Percentiles rank a stretch among this genome's conserved stretches.
These are phyloP conservation scores for Monilinia polystroma DNA, from an alignment of 2,329 filamentous ascomycete species.

Conservation along the genomic window DNA sequence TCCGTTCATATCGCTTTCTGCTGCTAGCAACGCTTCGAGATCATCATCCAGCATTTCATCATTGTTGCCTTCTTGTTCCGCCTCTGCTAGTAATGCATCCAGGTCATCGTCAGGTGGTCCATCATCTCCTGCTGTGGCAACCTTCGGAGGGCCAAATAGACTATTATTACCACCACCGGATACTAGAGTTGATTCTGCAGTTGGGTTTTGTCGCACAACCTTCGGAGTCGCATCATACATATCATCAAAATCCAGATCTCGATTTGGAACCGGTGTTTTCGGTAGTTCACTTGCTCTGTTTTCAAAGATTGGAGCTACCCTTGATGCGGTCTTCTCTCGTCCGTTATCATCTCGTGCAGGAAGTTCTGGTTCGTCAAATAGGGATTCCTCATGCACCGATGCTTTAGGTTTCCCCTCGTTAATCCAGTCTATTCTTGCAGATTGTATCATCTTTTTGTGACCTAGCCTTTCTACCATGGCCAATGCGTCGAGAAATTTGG, in stretches of 20 bases:
- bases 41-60: conserved; percentile 42
- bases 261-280: conserved; percentile 42
- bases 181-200: conserved; percentile 29
- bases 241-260: conserved; percentile 43
- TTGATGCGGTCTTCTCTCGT: conserved; percentile 37
- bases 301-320: conserved; percentile 45
- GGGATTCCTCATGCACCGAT: conserved; percentile 35
- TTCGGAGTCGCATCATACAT: conserved; percentile 56
- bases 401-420: conserved; percentile 64
- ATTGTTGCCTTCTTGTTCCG: conserved; percentile 43
- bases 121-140: conserved; percentile 27
- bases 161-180: conserved; percentile 31
- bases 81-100: conserved; percentile 34
- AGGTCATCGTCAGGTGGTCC: conserved; percentile 46
- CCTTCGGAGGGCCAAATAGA: conserved; percentile 35
- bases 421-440: conserved; percentile 79
- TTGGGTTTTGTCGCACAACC: conserved; percentile 29
- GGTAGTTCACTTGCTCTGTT: conserved; percentile 32
- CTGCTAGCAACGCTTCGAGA: conserved; percentile 32
- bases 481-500: conserved; percentile 87
- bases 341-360: conserved; percentile 36
- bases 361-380: conserved; percentile 35
- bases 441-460: conserved; percentile 75
- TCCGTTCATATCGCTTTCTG: conserved; percentile 33
- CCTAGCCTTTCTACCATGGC: conserved; percentile 91